Conservation (phyloP, 2,329 filamentous ascomycete species). For the Nothopassalora personata region DNA sequence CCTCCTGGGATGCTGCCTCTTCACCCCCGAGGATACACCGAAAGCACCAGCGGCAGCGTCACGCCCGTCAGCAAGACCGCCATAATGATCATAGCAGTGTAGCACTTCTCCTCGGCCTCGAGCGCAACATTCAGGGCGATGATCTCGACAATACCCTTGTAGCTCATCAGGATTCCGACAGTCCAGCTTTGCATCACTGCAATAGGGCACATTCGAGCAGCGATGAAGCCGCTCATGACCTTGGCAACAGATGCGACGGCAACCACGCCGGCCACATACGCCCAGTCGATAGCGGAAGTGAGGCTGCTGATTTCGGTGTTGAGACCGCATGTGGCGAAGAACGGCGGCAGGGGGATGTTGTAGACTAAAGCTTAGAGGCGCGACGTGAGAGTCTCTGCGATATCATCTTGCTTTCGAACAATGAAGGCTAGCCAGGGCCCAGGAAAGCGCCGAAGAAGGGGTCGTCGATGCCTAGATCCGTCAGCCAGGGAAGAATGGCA, state of each 20-base stretch:
- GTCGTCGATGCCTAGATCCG: conserved; percentile 51
- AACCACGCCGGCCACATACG: conserved; percentile 75
- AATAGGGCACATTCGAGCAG: conserved; percentile 66
- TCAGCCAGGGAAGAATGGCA: neutral
- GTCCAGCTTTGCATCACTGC: conserved; percentile 82
- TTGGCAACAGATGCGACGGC: conserved; percentile 76
- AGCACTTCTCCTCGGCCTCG: neutral
- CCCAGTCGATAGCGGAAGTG: conserved; percentile 74
- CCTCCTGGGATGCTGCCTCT: neutral
- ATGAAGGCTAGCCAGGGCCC: conserved; percentile 78
- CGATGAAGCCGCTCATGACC: conserved; percentile 70
- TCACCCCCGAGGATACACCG: neutral
- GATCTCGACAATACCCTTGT: conserved; percentile 85
- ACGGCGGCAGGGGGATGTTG: conserved; percentile 71
- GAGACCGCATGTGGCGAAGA: conserved; percentile 83
- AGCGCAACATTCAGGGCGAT: conserved; percentile 64
- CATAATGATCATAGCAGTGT: conserved; percentile 37
- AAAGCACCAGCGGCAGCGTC: conserved; percentile 42
- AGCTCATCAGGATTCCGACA: conserved; percentile 87
- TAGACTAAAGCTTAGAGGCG: conserved; percentile 44
- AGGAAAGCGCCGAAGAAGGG: conserved; percentile 89
- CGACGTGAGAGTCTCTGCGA: conserved; percentile 63
- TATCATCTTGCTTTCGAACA: conserved; percentile 82
- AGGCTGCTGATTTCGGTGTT: conserved; percentile 79
- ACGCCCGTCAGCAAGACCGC: conserved; percentile 51